phyloP scores from a whole-genome alignment of 2,329 filamentous ascomycete genomes.

The Aspergillus tamarii region DNA sequence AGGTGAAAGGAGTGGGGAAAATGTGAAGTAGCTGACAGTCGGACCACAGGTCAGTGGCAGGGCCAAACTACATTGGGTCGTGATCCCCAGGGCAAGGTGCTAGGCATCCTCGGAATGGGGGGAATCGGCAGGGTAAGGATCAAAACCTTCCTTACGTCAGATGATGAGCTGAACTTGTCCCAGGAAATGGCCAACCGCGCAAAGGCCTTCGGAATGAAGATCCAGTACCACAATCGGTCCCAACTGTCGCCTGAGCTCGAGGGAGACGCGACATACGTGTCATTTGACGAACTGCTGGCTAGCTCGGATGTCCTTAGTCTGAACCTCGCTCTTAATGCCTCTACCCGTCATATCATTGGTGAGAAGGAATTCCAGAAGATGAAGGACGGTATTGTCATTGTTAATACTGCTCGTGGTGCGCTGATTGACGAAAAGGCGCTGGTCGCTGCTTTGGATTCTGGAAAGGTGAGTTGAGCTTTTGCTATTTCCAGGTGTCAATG shows the following conservation, averaged over 20 bases:
- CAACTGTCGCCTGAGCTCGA: conserved; percentile 46
- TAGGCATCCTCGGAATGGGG: conserved; percentile 54
- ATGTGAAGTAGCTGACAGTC: conserved; percentile 7
- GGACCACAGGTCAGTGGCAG: conserved; percentile 41
- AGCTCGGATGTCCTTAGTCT: conserved; percentile 51
- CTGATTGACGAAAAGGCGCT: conserved; percentile 52
- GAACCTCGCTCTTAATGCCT: conserved; percentile 49
- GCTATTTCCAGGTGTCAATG: not conserved
- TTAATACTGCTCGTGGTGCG: conserved; percentile 50
- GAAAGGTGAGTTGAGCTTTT: conserved; percentile 39
- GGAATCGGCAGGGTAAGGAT: conserved; percentile 49
- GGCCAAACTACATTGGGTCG: conserved; percentile 47
- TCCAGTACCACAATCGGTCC: conserved; percentile 52
- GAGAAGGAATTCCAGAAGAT: conserved; percentile 49
- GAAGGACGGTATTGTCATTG: conserved; percentile 50
- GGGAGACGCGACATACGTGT: conserved; percentile 47
- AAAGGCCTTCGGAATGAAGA: conserved; percentile 51
- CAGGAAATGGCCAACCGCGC: conserved; percentile 51
- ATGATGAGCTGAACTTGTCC: conserved; percentile 1
- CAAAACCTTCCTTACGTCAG: not conserved
- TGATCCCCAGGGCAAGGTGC: conserved; percentile 49
- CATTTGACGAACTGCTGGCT: conserved; percentile 51
- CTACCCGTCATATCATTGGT: conserved; percentile 51
- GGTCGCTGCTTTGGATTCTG: conserved; percentile 47
- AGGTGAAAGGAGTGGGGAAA: too few relatives aligned